Evolutionary conservation across 305 asterid species (phyloP).

Genomic region (Fraxinus greggii): DNA sequence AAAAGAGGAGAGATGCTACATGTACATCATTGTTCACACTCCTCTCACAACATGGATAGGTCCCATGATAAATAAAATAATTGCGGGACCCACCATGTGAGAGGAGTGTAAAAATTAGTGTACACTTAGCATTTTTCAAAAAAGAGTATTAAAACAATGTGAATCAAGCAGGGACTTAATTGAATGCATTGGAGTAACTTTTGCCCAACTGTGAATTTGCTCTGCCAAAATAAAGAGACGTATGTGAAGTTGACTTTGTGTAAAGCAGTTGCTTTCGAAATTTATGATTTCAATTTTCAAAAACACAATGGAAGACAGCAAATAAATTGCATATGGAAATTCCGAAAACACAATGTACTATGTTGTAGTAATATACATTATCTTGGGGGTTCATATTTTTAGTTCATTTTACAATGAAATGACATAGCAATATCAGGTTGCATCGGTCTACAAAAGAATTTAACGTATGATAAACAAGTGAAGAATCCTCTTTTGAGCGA

Average conservation of each 20-base stretch:
- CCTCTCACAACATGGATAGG: no score
- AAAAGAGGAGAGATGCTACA: no score
- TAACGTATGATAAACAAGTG: neutral
- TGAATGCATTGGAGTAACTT: neutral
- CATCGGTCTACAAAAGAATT: neutral
- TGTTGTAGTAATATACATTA: neutral
- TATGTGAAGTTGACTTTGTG: slow-evolving; percentile 19
- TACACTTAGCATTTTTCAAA: no score
- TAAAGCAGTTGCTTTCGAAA: neutral
- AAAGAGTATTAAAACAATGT: neutral
- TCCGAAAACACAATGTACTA: neutral
- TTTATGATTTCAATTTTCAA: neutral
- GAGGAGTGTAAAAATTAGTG: no score
- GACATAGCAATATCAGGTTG: neutral
- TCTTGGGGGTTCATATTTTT: neutral
- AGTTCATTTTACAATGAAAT: neutral
- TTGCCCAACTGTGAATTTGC: neutral
- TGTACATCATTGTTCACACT: no score
- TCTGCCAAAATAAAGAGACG: slow-evolving; percentile 10
- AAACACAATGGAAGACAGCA: neutral
- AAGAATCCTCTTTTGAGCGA: neutral
- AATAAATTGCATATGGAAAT: neutral
- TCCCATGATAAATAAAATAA: no score
- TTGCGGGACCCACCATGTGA: no score
- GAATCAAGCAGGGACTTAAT: neutral